These are phyloP conservation scores for Hansfordia pulvinata DNA, from an alignment of 2,329 filamentous ascomycete genomes.

Conservation along the genomic window DNA sequence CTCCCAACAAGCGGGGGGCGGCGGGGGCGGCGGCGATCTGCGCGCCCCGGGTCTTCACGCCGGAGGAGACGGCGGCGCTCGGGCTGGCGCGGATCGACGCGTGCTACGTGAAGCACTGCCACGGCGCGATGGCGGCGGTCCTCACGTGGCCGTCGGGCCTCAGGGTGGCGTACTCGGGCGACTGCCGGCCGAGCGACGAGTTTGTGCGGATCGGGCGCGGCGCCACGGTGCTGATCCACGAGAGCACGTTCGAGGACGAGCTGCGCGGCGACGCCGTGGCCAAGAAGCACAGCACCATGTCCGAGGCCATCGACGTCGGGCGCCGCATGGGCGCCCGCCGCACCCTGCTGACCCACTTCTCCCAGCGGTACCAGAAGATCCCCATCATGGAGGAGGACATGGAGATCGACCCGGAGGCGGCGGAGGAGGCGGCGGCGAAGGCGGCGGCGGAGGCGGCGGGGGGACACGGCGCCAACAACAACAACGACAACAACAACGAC, in stretches of 20 bases:
- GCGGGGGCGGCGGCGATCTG: too few species aligned
- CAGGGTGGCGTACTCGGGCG: slow-evolving; percentile 85
- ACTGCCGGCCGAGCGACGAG: slow-evolving; percentile 64
- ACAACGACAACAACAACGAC: too few species aligned
- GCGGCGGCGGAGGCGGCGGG: slow-evolving; percentile 11
- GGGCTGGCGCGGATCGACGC: slow-evolving; percentile 56
- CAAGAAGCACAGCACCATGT: slow-evolving; percentile 84
- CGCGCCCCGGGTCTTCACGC: slow-evolving; percentile 18
- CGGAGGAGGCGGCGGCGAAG: slow-evolving; percentile 11
- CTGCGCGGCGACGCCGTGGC: slow-evolving; percentile 62
- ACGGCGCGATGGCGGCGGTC: slow-evolving; percentile 60
- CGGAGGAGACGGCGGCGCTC: slow-evolving; percentile 31
- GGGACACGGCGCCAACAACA: too few species aligned
- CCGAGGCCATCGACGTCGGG: slow-evolving; percentile 71
- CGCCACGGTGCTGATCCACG: slow-evolving; percentile 79
- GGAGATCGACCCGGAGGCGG: too few species aligned
- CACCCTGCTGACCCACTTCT: slow-evolving; percentile 86
- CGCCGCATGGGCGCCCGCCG: slow-evolving; percentile 65
- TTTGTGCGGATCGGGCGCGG: slow-evolving; percentile 62
- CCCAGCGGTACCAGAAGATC: slow-evolving; percentile 78
- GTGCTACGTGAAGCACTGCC: slow-evolving; percentile 64
- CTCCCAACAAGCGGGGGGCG: too few species aligned
- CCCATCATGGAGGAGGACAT: slow-evolving; percentile 31
- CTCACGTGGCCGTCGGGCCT: slow-evolving; percentile 69
- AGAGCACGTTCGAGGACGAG: slow-evolving; percentile 91